Evolutionary conservation across 108 stramenopile genomes (phyloP), one percentile per base, ranked within the genome.

Genomic region (Fistulifera pelliculosa): DNA sequence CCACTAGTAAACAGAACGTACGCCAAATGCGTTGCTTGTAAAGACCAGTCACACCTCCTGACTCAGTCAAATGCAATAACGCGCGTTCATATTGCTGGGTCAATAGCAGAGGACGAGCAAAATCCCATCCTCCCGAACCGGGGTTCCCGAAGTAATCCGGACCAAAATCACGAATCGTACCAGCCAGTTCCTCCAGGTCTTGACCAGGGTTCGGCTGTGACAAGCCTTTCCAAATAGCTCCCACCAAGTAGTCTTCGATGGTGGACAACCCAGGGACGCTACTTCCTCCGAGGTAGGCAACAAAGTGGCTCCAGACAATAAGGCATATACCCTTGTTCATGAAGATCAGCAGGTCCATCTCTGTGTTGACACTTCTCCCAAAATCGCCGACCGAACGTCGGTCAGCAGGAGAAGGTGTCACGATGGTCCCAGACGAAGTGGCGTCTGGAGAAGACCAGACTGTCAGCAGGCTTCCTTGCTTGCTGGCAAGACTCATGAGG

Each of bases 231-330:
- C 83, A 87, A 17, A 85, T 49, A 0, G 70, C 56, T 2, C 66
- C 78, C 49, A 78, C 85, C 40, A 91, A 53, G 53, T 84, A 91
- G 54, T 91, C 90, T 58, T 91, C 90, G 31, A 87, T 66, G 10
- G 85, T 85, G 17, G 47, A 59, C 58, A 53, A 82, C 14, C 63
- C 55, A 7, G 14, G 21, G n/a, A 21, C 18, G 35, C 14, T 49
- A 8, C 31, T 35, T 3, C 31, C 31, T 18, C 57, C 25, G 16
- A 22, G 18, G 52, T 43, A 12, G 52, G 52, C 7, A 63, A 38
- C 19, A 58, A 35, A 39, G 42, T 31, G 17, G 43, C 2, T 53
- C 68, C 74, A 12, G 60, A 75, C 0, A 69, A 55, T 28, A 75
- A 51, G 14, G 74, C 68, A 17, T 65, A 47, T 3, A 69, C 58